Evolutionary conservation across 1,139 yeast species (phyloP).

Genomic region (Pichia sp.): DNA sequence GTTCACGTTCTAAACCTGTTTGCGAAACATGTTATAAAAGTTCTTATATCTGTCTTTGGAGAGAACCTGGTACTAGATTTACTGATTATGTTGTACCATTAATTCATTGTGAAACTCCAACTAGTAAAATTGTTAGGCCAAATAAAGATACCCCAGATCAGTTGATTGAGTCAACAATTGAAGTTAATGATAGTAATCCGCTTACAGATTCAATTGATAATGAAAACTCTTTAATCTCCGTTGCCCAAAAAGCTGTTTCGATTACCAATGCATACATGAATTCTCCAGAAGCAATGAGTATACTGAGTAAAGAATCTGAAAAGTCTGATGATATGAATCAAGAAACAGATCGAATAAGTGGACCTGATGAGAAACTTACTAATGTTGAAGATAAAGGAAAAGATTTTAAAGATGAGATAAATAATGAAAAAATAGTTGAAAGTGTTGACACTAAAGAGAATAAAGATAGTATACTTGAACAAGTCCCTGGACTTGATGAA

Average conservation of each 20-base stretch:
- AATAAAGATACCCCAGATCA: background rate
- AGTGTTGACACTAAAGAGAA: no score
- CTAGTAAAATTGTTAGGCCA: constrained; percentile 2
- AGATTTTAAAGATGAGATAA: background rate
- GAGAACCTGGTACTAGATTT: constrained; percentile 13
- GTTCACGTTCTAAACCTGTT: constrained; percentile 56
- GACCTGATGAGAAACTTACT: no score
- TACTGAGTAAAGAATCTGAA: no score
- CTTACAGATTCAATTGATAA: background rate
- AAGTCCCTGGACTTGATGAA: background rate
- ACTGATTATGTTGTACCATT: constrained; percentile 7
- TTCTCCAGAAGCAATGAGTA: background rate
- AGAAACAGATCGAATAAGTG: no score
- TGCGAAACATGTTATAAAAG: constrained; percentile 22
- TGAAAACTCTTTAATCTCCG: constrained; percentile 1
- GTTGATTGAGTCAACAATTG: background rate
- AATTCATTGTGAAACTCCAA: background rate
- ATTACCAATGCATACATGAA: constrained; percentile 8
- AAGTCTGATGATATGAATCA: no score
- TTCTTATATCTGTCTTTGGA: constrained; percentile 16
- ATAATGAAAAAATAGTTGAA: background rate
- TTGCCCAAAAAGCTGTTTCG: constrained; percentile 10
- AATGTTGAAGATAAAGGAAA: no score
- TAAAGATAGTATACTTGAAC: background rate
- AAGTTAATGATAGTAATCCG: background rate